Evolutionary conservation across 352 stramenopile species (phyloP), one percentile per base, ranked within the genome.

Genomic region (Globisporangium spiculum): DNA sequence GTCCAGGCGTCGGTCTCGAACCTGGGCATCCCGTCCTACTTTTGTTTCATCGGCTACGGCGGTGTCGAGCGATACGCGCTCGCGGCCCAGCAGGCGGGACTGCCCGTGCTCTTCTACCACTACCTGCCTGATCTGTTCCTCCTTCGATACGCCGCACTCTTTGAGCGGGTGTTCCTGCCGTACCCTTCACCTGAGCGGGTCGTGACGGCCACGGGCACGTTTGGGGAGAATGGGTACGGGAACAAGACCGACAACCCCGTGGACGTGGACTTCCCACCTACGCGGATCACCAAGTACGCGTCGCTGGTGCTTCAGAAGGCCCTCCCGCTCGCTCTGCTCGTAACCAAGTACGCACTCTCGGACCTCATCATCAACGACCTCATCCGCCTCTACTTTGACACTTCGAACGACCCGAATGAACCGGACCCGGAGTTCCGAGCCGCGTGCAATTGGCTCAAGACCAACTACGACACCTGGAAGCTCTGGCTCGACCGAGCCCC

Each of bases 41-140:
- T 91, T 41, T 91, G 80, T 68, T 91, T 89, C 56, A 54, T 87
- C 24, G 79, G 79, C 0, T 85, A 86, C 46, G 69, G 61, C 8
- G 76, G 61, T 10, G 65, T 83, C 10, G 67, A 77, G 18, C 32
- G 70, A 9, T 88, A 81, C 50, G 78, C 72, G 4, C 53, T 78
- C 10, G 71, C 80, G 1, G 69, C 67, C 38, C 75, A 79, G 46
- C 22, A 50, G 4, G 60, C 65, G 7, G 66, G 69, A 0, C 26
- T 26, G 2, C 69, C 72, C 1, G 78, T 89, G 22, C 27, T 86
- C 1, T 91, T 91, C 64, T 87, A 84, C 53, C 74, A 88, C 55
- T 88, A 71, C 32, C 63, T 87, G 67, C 83, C 83, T 6, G 80
- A 88, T 34, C 26, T 77, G 4, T 87, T 89, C 61, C 75, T 84